Base-by-base conservation (phyloP, 257 asterid species). In the Perilla frutescens region DNA sequence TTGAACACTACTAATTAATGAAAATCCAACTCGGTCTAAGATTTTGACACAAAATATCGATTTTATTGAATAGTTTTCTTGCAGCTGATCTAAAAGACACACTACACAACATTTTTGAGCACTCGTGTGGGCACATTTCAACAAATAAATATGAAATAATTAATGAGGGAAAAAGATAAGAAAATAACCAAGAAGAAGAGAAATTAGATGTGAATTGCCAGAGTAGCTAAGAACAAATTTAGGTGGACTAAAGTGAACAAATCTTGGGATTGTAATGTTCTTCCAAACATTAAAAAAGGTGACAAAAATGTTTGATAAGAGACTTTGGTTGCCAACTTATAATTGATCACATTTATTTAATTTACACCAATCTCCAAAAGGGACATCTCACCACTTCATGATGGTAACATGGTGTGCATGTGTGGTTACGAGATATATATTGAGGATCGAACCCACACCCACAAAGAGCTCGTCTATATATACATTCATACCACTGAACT, bases 291-390 rank as follows among this genome's bases (percentile, higher is more conserved):
- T 71, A 71, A 70, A 66, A 20, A 63, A 80, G 41, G 47, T 74
- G 79, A 82, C 81, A 82, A 82, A 73, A 54, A 56, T 81, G 69
- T 71, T 62, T 77, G 73, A 80, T 74, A 20, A 20, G 77, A 77
- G 78, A 61, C 72, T 63, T 71, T 66, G 49, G 34, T 51, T 50
- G 79, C 65, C 80, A 76, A 64, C 50, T 71, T 44, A 44, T 45
- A 60, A 72, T 51, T 20, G 26, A 20, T 47, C 65, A 36, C 68
- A 74, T 20, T 20, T 20, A 72, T 69, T 48, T 66, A 0, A 20
- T 76, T 81, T 67, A 86, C 80, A 82, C 84, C 88, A 82, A 81
- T 74, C 77, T 75, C 80, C 81, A 70, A 83, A 79, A 84, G 76
- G 7, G 78, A 59, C 82, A 81, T 79, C 85, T 82, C 89, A 81